Evolutionary conservation across 2,329 filamentous ascomycete species (phyloP).

Genomic region (Epichloe typhina): DNA sequence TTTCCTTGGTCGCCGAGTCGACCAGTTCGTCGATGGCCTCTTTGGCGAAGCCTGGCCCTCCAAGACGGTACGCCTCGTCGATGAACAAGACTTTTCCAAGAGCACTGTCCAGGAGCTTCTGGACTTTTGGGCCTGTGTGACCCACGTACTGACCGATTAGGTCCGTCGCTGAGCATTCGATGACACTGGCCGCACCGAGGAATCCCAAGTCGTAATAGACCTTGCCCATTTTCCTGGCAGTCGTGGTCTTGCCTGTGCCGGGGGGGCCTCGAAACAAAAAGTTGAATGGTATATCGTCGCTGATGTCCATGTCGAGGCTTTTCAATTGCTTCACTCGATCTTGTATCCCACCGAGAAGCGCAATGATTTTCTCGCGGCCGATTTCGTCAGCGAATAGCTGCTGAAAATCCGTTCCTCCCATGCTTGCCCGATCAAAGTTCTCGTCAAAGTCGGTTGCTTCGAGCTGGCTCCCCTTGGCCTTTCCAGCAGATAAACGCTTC

Average conservation of each 20-base stretch:
- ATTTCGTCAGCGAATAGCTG: constrained; percentile 45
- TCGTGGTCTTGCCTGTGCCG: constrained; percentile 62
- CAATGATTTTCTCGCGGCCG: constrained; percentile 42
- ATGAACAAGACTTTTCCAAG: constrained; percentile 57
- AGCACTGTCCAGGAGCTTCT: constrained; percentile 41
- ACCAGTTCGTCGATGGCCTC: constrained; percentile 43
- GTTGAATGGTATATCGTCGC: constrained; percentile 44
- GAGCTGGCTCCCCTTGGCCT: constrained; percentile 43
- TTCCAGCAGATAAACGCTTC: constrained; percentile 11
- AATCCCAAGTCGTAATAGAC: constrained; percentile 66
- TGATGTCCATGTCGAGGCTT: constrained; percentile 14
- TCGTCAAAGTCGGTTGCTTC: constrained; percentile 66
- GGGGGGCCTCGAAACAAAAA: constrained; percentile 57
- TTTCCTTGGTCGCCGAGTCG: constrained; percentile 38
- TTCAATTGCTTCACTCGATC: constrained; percentile 11
- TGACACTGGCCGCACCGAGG: constrained; percentile 42
- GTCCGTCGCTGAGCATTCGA: constrained; percentile 55
- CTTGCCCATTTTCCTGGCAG: constrained; percentile 59
- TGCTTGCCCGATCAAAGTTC: constrained; percentile 37
- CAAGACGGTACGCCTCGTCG: constrained; percentile 57
- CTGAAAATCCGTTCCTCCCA: constrained; percentile 27
- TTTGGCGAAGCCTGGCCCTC: constrained; percentile 40
- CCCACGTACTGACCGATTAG: constrained; percentile 56
- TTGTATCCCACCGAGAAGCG: constrained; percentile 40
- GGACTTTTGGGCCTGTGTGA: constrained; percentile 55